Conservation (phyloP, 2,329 filamentous ascomycete genomes). For the Colletotrichum neosansevieriae region DNA sequence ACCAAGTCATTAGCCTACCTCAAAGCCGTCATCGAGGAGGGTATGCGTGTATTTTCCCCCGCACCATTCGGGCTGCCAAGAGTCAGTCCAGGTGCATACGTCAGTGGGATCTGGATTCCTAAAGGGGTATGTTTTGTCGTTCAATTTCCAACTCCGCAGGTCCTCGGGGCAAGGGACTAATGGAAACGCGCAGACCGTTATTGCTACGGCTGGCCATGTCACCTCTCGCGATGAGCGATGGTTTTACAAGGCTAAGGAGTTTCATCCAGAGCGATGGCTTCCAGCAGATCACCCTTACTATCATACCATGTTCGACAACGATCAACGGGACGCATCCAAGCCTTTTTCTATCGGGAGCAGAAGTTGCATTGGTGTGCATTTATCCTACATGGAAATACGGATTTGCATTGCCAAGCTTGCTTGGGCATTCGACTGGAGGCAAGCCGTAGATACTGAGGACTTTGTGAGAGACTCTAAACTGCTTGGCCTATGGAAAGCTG, state of each 20-base stretch:
- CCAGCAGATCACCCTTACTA: conserved; percentile 2
- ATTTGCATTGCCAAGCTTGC: conserved; percentile 21
- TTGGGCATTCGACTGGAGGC: conserved; percentile 19
- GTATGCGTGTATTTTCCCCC: conserved; percentile 26
- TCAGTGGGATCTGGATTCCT: conserved; percentile 19
- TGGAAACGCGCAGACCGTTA: not conserved
- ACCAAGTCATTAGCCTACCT: conserved; percentile 21
- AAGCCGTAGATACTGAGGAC: conserved; percentile 7
- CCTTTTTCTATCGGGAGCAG: conserved; percentile 18
- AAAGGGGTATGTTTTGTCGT: conserved; percentile 11
- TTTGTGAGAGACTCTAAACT: conserved; percentile 18
- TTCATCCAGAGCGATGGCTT: conserved; percentile 28
- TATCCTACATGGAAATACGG: conserved; percentile 22
- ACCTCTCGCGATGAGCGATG: conserved; percentile 25
- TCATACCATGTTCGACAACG: not conserved
- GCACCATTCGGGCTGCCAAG: conserved; percentile 18
- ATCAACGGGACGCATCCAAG: conserved; percentile 21
- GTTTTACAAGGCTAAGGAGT: conserved; percentile 25
- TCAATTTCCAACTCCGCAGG: too few relatives aligned
- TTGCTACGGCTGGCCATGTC: conserved; percentile 21
- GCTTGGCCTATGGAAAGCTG: conserved; percentile 24
- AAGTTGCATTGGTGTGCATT: conserved; percentile 19
- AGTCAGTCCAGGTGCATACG: conserved; percentile 16
- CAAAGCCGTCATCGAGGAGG: conserved; percentile 15
- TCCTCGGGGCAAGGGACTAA: too few relatives aligned